A percentile compares a stretch with the other conserved stretches of the same genome.
Conservation (phyloP, 345 rosid genomes). For the Dovyalis caffra region DNA sequence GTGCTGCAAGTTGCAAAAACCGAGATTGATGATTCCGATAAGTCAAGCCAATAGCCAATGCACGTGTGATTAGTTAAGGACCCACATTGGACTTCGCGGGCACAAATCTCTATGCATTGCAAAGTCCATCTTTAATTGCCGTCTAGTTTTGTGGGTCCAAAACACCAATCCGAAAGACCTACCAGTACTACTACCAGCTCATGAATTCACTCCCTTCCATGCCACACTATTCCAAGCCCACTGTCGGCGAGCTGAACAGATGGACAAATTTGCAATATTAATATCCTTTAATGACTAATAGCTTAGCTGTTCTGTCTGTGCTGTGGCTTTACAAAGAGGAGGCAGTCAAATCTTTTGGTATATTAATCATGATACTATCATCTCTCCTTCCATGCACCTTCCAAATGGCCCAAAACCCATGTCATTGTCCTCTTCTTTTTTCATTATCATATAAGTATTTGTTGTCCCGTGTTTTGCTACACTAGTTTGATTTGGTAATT, state of each 20-base stretch:
- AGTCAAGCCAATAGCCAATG: slow-evolving; percentile 9
- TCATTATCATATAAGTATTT: background rate
- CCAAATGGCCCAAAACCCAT: slow-evolving; percentile 42
- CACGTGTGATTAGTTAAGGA: slow-evolving; percentile 33
- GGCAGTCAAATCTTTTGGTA: slow-evolving; percentile 44
- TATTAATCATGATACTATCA: slow-evolving; percentile 8
- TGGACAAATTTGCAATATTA: background rate
- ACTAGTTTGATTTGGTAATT: too few species aligned
- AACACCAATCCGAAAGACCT: background rate
- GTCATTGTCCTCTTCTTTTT: slow-evolving; percentile 26
- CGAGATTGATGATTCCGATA: slow-evolving; percentile 7
- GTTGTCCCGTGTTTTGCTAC: too few species aligned
- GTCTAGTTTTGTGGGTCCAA: slow-evolving; percentile 29
- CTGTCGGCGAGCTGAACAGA: slow-evolving; percentile 36
- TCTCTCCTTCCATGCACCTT: slow-evolving; percentile 53
- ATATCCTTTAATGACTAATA: background rate
- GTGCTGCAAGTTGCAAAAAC: slow-evolving; percentile 16
- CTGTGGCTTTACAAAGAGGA: slow-evolving; percentile 33
- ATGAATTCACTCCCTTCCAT: background rate
- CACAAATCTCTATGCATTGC: slow-evolving; percentile 19
- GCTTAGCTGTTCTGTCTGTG: slow-evolving; percentile 61
- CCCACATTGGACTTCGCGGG: slow-evolving; percentile 1
- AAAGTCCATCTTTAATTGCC: slow-evolving; percentile 14
- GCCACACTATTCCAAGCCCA: slow-evolving; percentile 3
- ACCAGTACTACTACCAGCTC: too few species aligned